These are phyloP conservation scores for Brassica cretica DNA, from an alignment of 345 rosid genomes.

Conservation along the genomic window DNA sequence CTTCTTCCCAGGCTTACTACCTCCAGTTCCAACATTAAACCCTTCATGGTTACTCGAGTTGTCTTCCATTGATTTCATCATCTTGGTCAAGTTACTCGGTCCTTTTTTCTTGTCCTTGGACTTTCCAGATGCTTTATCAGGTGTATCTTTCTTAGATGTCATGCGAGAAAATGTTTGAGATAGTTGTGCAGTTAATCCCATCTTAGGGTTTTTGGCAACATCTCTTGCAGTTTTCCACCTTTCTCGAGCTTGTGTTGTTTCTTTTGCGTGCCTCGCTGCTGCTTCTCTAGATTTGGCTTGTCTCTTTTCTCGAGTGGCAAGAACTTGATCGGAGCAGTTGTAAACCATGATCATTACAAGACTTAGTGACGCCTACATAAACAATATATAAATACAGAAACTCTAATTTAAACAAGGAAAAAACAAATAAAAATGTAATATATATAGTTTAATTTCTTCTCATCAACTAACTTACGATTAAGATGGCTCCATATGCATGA, in stretches of 20 bases:
- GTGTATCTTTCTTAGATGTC: conserved; percentile 46
- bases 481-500: conserved; percentile 75
- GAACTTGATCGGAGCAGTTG: conserved; percentile 73
- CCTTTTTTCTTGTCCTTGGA: conserved; percentile 54
- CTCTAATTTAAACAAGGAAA: neutral
- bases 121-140: conserved; percentile 42
- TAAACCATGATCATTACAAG: conserved; percentile 56
- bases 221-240: conserved; percentile 77
- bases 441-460: neutral
- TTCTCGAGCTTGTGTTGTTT: conserved; percentile 87
- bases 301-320: conserved; percentile 59
- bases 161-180: conserved; percentile 74
- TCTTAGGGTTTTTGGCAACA: conserved; percentile 53
- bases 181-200: conserved; percentile 60
- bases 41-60: conserved; percentile 58
- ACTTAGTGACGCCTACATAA: conserved; percentile 54
- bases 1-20: conserved; percentile 57
- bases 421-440: neutral
- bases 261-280: conserved; percentile 80
- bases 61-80: conserved; percentile 62
- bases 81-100: conserved; percentile 56
- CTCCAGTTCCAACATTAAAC: conserved; percentile 54
- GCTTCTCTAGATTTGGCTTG: conserved; percentile 66
- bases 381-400: conserved; percentile 17
- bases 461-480: conserved; percentile 61